phyloP scores from a whole-genome alignment of 192 early-diverging fungal species.

The Kickxella alabastrina region DNA sequence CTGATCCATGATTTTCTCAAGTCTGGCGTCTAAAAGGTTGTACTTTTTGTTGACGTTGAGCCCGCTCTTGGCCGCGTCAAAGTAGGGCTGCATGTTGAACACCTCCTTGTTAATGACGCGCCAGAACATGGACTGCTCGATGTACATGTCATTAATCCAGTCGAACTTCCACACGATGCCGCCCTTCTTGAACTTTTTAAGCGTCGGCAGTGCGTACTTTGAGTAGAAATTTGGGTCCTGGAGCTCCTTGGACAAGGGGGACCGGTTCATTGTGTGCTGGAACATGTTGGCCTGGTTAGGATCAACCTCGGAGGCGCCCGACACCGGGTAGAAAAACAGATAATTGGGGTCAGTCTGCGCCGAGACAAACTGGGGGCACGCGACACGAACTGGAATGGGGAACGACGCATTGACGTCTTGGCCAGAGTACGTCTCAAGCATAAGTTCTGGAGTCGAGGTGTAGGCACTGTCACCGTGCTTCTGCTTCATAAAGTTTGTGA shows the following conservation, averaged over 20 bases:
- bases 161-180: conserved; percentile 53
- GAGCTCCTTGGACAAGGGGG: conserved; percentile 2
- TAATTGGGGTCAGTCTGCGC: conserved; percentile 13
- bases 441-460: conserved; percentile 34
- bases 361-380: conserved; percentile 48
- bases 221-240: conserved; percentile 11
- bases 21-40: conserved; percentile 6
- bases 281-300: conserved; percentile 7
- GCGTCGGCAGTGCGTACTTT: conserved; percentile 12
- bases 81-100: conserved; percentile 59
- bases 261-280: conserved; percentile 2
- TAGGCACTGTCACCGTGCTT: conserved; percentile 54
- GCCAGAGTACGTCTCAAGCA: conserved; percentile 8
- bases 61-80: conserved; percentile 5
- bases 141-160: conserved; percentile 45
- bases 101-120: conserved; percentile 56
- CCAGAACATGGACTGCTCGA: conserved; percentile 44
- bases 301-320: conserved; percentile 3
- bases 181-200: conserved; percentile 45
- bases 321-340: conserved; percentile 5
- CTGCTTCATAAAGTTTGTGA: conserved; percentile 58
- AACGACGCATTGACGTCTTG: conserved; percentile 52
- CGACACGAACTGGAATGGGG: conserved; percentile 50
- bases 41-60: conserved; percentile 15
- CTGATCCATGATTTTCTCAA: conserved; percentile 9